Percentiles rank a stretch among this genome's conserved stretches.
These are phyloP conservation scores for Aureobasidium sp. DNA, from an alignment of 2,329 filamentous ascomycete species.

Conservation along the genomic window DNA sequence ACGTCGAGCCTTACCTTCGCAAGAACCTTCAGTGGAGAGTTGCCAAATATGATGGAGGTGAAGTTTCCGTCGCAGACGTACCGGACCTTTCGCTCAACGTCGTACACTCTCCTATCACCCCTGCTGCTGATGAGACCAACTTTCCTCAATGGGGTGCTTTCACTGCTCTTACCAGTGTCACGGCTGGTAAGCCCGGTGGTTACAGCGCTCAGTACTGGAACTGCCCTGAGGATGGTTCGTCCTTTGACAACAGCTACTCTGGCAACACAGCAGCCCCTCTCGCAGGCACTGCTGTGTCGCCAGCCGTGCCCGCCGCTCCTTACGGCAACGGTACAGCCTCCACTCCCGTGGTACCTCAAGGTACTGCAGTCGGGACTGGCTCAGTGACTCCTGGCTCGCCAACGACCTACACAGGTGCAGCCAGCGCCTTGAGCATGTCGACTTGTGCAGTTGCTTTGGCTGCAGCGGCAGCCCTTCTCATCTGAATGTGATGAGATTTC, in stretches of 20 bases:
- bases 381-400: background rate
- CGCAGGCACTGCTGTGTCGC: background rate
- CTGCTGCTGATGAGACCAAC: slow-evolving; percentile 28
- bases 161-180: slow-evolving; percentile 24
- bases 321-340: background rate
- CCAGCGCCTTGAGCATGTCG: background rate
- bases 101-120: slow-evolving; percentile 33
- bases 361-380: slow-evolving; percentile 2
- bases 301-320: background rate
- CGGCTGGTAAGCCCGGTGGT: slow-evolving; percentile 23
- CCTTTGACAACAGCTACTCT: background rate
- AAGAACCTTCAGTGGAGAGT: slow-evolving; percentile 32
- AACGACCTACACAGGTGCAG: slow-evolving; percentile 6
- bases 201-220: slow-evolving; percentile 18
- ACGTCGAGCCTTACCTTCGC: slow-evolving; percentile 27
- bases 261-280: background rate
- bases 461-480: slow-evolving; percentile 3
- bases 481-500: slow-evolving; percentile 4
- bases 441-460: background rate
- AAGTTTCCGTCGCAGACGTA: slow-evolving; percentile 29
- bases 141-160: slow-evolving; percentile 35
- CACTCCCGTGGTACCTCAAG: background rate
- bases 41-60: slow-evolving; percentile 30
- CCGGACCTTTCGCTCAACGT: slow-evolving; percentile 36
- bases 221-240: slow-evolving; percentile 1